Conservation (phyloP, 2,329 filamentous ascomycete species). For the Talaromyces sp. region DNA sequence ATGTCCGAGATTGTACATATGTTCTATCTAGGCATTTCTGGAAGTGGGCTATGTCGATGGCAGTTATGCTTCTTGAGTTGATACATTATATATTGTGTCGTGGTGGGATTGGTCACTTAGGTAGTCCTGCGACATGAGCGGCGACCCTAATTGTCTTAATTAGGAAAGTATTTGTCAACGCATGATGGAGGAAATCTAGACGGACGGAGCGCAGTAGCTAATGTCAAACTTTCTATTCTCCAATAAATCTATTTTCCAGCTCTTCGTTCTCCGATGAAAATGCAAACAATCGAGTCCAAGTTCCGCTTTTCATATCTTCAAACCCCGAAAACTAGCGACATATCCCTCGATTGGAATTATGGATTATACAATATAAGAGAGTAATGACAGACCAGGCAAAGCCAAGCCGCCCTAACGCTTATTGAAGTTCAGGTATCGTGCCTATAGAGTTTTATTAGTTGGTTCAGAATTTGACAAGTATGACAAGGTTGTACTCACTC, state of each 20-base stretch:
- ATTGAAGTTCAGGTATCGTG: conserved; percentile 47
- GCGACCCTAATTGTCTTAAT: background rate
- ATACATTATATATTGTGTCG: background rate
- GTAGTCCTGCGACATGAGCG: background rate
- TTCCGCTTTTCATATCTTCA: background rate
- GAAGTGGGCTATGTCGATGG: background rate
- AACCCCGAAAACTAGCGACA: background rate
- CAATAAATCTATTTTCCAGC: background rate
- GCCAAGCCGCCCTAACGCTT: conserved; percentile 32
- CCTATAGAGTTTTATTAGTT: conserved; percentile 27
- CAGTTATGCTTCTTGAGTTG: background rate
- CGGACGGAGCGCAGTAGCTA: background rate
- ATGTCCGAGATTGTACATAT: background rate
- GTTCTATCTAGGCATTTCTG: background rate
- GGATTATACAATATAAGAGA: background rate
- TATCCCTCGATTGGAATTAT: background rate
- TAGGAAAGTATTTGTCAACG: background rate
- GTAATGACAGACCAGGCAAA: background rate
- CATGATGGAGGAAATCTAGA: background rate
- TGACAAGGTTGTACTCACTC: conserved; percentile 40
- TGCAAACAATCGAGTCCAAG: background rate
- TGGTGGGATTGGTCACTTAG: background rate
- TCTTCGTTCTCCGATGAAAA: background rate
- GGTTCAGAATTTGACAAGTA: too few species aligned
- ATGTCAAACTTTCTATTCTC: background rate